Evolutionary conservation across 2,329 filamentous ascomycete genomes (phyloP).

Genomic region (Dactylonectria macrodidyma): DNA sequence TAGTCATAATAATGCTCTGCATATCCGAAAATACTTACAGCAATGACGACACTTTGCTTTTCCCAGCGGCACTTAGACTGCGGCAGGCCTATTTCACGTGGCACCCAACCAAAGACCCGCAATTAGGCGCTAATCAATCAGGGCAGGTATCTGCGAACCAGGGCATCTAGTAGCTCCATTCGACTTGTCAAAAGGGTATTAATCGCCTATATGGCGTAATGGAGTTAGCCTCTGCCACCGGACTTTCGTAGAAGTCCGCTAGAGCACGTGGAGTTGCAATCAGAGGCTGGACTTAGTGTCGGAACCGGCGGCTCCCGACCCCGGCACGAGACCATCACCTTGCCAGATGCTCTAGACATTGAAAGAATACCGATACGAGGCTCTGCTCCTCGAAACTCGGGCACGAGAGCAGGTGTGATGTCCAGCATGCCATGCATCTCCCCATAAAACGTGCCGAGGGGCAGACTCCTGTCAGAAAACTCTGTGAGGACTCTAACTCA

Average conservation of each 20-base stretch:
- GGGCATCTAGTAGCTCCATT: neutral
- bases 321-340: neutral
- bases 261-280: constrained; percentile 6
- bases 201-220: neutral
- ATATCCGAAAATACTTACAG: too few species aligned
- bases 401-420: neutral
- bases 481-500: neutral
- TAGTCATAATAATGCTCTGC: neutral
- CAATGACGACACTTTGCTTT: neutral
- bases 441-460: neutral
- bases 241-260: neutral
- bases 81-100: neutral
- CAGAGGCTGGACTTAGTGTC: neutral
- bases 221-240: neutral
- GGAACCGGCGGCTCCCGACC: neutral
- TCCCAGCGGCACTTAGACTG: neutral
- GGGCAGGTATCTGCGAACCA: neutral
- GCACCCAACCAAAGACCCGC: neutral
- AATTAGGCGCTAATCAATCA: neutral
- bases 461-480: neutral
- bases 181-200: neutral
- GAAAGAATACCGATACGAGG: neutral
- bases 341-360: neutral
- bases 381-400: neutral
- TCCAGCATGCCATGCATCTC: neutral